Evolutionary conservation across 768 basidiomycete genomes (phyloP).

Genomic region (Tephrocybe sp.): DNA sequence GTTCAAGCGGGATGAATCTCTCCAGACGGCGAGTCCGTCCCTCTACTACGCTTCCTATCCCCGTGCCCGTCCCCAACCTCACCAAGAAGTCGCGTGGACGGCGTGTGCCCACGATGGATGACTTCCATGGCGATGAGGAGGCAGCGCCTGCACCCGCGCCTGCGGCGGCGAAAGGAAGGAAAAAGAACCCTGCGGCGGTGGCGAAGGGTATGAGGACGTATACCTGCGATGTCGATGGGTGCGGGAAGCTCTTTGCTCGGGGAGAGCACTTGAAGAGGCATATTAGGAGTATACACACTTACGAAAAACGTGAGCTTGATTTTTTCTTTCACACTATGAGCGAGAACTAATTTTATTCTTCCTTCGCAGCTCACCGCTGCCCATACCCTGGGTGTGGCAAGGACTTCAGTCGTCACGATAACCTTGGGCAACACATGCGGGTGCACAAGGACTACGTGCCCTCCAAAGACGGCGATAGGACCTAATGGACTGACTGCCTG

Average conservation of each 20-base stretch:
- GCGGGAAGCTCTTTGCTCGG: conserved; percentile 77
- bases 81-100: conserved; percentile 51
- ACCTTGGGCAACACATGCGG: conserved; percentile 86
- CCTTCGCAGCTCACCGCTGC: conserved; percentile 70
- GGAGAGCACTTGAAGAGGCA: conserved; percentile 84
- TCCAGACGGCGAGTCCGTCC: conserved; percentile 20
- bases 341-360: conserved; percentile 1
- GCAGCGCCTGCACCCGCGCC: not conserved
- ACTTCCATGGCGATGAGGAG: conserved; percentile 15
- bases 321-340: not conserved
- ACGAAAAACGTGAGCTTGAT: conserved; percentile 71
- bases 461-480: conserved; percentile 18
- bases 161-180: conserved; percentile 17
- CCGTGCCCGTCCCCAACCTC: conserved; percentile 46
- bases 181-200: conserved; percentile 7
- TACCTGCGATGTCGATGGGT: conserved; percentile 68
- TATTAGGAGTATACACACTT: conserved; percentile 76
- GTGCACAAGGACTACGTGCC: conserved; percentile 64
- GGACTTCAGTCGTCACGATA: conserved; percentile 86
- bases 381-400: conserved; percentile 79
- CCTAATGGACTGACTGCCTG: conserved; percentile 1
- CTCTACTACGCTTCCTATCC: conserved; percentile 34
- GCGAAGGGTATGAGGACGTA: conserved; percentile 44
- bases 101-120: conserved; percentile 42
- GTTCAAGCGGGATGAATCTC: not conserved